phyloP scores from a whole-genome alignment of 257 asterid genomes.

The Schizonepeta tenuifolia region DNA sequence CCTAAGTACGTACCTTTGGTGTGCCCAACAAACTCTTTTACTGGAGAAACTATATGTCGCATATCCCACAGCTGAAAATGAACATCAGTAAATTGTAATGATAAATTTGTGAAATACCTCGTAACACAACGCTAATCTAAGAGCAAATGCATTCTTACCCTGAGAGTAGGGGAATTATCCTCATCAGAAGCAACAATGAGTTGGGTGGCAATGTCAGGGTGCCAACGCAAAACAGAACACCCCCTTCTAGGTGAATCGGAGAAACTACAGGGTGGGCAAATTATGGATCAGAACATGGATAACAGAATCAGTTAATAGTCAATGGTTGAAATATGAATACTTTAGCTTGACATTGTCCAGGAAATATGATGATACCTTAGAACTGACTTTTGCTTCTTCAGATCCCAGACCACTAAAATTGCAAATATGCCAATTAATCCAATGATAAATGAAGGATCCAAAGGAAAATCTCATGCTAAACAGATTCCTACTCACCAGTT shows the following conservation, averaged over 20 bases:
- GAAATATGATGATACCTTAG: slow-evolving; percentile 56
- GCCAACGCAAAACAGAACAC: slow-evolving; percentile 97
- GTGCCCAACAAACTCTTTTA: slow-evolving; percentile 94
- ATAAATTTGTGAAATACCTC: not conserved
- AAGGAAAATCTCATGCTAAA: slow-evolving; percentile 32
- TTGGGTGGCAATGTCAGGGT: slow-evolving; percentile 93
- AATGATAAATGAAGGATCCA: slow-evolving; percentile 30
- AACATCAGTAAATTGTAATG: not conserved
- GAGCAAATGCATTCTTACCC: slow-evolving; percentile 50
- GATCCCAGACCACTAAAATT: slow-evolving; percentile 92
- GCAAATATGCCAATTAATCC: slow-evolving; percentile 38
- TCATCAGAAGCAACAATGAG: slow-evolving; percentile 98
- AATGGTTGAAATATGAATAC: slow-evolving; percentile 18
- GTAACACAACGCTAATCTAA: slow-evolving; percentile 23
- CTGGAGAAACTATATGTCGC: slow-evolving; percentile 87
- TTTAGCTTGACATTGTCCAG: slow-evolving; percentile 12
- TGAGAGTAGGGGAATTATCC: slow-evolving; percentile 84
- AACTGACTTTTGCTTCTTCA: slow-evolving; percentile 93
- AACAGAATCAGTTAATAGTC: not conserved
- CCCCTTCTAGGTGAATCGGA: slow-evolving; percentile 78
- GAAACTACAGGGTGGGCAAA: slow-evolving; percentile 60
- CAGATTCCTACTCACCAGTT: slow-evolving; percentile 60
- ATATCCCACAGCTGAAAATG: slow-evolving; percentile 91
- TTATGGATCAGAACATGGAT: slow-evolving; percentile 40
- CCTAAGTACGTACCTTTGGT: slow-evolving; percentile 66